Percentiles rank a stretch among this genome's conserved stretches.
These are phyloP conservation scores for Naganishia albida DNA, from an alignment of 1,284 basidiomycete species.

Conservation along the genomic window DNA sequence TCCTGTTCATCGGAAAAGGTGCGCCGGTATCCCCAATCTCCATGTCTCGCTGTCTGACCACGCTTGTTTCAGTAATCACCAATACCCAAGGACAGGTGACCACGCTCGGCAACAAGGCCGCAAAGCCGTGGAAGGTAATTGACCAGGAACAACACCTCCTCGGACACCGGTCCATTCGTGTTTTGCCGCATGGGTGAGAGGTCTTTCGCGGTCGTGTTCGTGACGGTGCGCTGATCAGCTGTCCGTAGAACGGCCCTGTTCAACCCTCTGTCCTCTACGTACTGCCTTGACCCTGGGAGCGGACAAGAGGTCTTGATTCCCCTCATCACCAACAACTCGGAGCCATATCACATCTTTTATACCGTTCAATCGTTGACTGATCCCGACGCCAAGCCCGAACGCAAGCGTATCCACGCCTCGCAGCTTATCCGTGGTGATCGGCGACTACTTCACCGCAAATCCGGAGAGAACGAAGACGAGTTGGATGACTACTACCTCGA, in stretches of 20 bases:
- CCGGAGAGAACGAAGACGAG: conserved; percentile 38
- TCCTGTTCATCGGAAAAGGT: conserved; percentile 21
- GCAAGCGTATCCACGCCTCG: background rate
- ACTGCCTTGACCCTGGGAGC: conserved; percentile 46
- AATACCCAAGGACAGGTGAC: conserved; percentile 26
- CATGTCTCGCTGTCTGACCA: conserved; percentile 3
- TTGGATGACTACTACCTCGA: conserved; percentile 55
- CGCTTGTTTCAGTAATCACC: conserved; percentile 25
- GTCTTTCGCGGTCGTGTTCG: background rate
- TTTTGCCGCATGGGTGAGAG: conserved; percentile 45
- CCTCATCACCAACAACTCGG: conserved; percentile 82
- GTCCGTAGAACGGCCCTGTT: conserved; percentile 46
- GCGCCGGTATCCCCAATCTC: background rate
- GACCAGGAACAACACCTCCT: conserved; percentile 44
- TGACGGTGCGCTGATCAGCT: background rate
- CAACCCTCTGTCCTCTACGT: conserved; percentile 52
- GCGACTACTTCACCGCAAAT: conserved; percentile 24
- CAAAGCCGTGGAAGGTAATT: conserved; percentile 35
- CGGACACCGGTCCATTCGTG: conserved; percentile 48
- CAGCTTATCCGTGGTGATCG: conserved; percentile 9
- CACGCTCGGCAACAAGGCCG: conserved; percentile 28
- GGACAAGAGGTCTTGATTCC: conserved; percentile 48
- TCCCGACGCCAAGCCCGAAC: background rate
- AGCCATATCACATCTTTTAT: conserved; percentile 72
- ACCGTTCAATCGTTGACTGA: conserved; percentile 68